Evolutionary conservation across 306 rosid genomes (phyloP), one percentile per base, ranked within the genome.

Genomic region (Castanea sativa): DNA sequence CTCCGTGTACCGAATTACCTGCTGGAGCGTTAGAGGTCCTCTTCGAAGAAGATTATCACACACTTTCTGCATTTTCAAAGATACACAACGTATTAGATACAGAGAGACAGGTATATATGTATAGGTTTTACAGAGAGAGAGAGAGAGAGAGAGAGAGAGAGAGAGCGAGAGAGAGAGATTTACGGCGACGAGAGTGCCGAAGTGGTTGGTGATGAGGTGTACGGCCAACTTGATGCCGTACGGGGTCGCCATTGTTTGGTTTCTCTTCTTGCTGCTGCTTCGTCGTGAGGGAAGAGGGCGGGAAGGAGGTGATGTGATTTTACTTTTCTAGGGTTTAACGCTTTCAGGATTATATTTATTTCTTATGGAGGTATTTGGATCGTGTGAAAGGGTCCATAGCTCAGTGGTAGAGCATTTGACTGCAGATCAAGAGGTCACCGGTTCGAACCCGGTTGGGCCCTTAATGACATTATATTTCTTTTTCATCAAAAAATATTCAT

Each of bases 171-270:
- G 73, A 71, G 57, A 59, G 76, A 73, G 32, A 32, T 61, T 63
- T 87, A 94, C 99, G 23, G 94, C 85, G 68, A 95, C 98, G 78
- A 89, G 83, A 61, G 81, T 91, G 70, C 97, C 99, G 88, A 95
- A 95, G 92, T 91, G 92, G 5, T 83, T 84, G 86, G 92, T 85
- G 81, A 92, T 85, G 55, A 95, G 85, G 70, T 91, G 94, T 7
- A 91, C 85, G 79, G 96, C 91, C 49, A 86, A 80, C 76, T 89
- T 88, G 87, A 91, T 73, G 80, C 97, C 97, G 83, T 83, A 80
- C 80, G 79, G 88, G 4, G 88, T 67, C 81, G 67, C 83, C 98
- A 87, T 86, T 86, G 55, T 60, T 79, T 60, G 49, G 32, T 69
- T 45, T 72, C 71, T n/a, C 38, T 15, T 56, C 72, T 63, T 43